phyloP scores from a whole-genome alignment of 305 asterid species.

The Fraxinus platypoda region DNA sequence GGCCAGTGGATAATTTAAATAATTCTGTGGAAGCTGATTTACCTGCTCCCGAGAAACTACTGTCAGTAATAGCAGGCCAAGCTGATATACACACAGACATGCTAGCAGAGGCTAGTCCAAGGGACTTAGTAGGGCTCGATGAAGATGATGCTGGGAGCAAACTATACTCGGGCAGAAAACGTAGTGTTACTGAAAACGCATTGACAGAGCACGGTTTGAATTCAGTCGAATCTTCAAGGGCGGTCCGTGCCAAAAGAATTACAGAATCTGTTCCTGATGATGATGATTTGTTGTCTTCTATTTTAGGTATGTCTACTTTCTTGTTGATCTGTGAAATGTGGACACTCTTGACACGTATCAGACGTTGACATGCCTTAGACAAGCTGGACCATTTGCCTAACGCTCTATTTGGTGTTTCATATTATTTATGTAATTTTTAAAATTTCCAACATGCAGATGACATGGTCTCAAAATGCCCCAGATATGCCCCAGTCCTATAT shows the following conservation, averaged over 20 bases:
- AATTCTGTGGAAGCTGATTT: slow-evolving; percentile 42
- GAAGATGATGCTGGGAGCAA: slow-evolving; percentile 71
- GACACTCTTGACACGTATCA: not conserved
- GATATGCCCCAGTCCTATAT: not conserved
- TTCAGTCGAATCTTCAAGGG: slow-evolving; percentile 72
- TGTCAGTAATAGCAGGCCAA: slow-evolving; percentile 57
- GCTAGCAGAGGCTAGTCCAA: slow-evolving; percentile 57
- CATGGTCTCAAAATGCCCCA: not conserved
- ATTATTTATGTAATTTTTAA: not conserved
- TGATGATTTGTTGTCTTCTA: slow-evolving; percentile 85
- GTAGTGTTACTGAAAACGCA: slow-evolving; percentile 80
- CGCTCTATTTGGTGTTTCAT: not conserved
- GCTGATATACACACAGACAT: slow-evolving; percentile 41
- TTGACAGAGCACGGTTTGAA: slow-evolving; percentile 76
- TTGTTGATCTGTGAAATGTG: not conserved
- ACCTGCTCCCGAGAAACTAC: slow-evolving; percentile 73
- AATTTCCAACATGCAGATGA: not conserved
- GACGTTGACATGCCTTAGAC: not conserved
- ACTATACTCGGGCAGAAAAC: slow-evolving; percentile 67
- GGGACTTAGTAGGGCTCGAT: slow-evolving; percentile 39
- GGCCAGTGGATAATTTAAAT: slow-evolving; percentile 29
- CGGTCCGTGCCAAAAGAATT: slow-evolving; percentile 52
- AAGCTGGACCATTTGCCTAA: not conserved
- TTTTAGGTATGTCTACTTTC: slow-evolving; percentile 57
- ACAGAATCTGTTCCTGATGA: slow-evolving; percentile 69